These are phyloP conservation scores for Lignosus rhinocerotis DNA, from an alignment of 1,284 basidiomycete genomes.

Conservation along the genomic window DNA sequence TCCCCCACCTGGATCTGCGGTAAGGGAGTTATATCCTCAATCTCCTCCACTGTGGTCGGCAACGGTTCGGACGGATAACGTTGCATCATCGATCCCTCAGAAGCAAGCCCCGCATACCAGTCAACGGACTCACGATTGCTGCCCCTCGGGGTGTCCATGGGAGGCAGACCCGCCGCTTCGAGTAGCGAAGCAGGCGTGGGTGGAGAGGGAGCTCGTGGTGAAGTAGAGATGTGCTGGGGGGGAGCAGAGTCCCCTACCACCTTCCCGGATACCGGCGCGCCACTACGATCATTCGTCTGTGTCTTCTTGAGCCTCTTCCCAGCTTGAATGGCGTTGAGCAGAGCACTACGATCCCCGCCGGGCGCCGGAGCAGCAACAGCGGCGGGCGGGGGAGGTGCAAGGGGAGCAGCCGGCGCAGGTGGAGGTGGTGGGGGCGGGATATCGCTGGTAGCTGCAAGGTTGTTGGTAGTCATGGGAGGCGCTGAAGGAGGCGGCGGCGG, in stretches of 20 bases:
- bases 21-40: conserved; percentile 38
- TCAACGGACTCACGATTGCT: conserved; percentile 84
- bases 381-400: conserved; percentile 39
- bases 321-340: conserved; percentile 83
- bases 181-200: conserved; percentile 25
- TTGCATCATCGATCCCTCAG: conserved; percentile 51
- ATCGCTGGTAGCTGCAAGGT: conserved; percentile 26
- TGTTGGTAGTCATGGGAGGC: conserved; percentile 31
- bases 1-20: conserved; percentile 64
- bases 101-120: conserved; percentile 90
- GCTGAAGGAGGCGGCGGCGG: conserved; percentile 39
- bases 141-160: conserved; percentile 33
- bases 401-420: conserved; percentile 24
- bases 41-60: conserved; percentile 64
- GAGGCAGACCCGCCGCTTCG: conserved; percentile 18
- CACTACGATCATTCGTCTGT: conserved; percentile 84
- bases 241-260: conserved; percentile 79
- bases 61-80: conserved; percentile 38
- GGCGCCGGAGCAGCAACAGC: conserved; percentile 40
- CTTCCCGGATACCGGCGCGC: conserved; percentile 65
- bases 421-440: conserved; percentile 30
- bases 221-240: conserved; percentile 66
- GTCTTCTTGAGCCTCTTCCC: conserved; percentile 79
- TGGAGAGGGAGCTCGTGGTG: conserved; percentile 46
- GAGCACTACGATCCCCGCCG: conserved; percentile 61